Percentiles rank a stretch among this genome's conserved stretches.
Conservation (phyloP, 1,139 yeast species). For the Suhomyces bribrorum region DNA sequence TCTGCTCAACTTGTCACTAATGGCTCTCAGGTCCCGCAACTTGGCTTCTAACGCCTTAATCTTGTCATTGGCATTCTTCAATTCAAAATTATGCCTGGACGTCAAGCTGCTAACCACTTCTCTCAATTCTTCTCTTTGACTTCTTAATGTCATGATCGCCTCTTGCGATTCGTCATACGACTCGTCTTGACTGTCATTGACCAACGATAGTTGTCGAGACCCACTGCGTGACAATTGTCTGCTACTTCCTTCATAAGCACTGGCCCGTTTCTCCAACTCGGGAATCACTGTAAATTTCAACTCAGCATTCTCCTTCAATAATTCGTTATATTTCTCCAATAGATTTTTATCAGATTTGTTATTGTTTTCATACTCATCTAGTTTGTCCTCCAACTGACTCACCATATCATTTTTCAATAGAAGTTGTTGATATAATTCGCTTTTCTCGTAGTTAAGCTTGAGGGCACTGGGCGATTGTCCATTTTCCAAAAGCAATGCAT, state of each 20-base stretch:
- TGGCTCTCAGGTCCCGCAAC: conserved; percentile 33
- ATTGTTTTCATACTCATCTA: conserved; percentile 33
- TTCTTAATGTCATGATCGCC: conserved; percentile 41
- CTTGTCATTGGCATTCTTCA: conserved; percentile 45
- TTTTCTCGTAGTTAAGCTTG: conserved; percentile 58
- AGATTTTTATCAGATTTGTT: conserved; percentile 25
- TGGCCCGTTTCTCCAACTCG: conserved; percentile 34
- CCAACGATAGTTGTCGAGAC: conserved; percentile 26
- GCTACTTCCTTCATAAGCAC: conserved; percentile 4
- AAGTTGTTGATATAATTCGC: conserved; percentile 50
- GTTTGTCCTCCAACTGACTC: conserved; percentile 43
- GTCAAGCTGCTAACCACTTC: conserved; percentile 50
- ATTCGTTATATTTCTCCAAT: conserved; percentile 39
- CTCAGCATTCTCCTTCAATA: conserved; percentile 45
- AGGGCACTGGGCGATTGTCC: conserved; percentile 56
- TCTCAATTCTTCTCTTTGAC: conserved; percentile 60
- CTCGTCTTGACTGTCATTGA: conserved; percentile 14
- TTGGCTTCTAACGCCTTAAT: conserved; percentile 42
- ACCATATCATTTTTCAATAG: conserved; percentile 50
- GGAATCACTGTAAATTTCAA: conserved; percentile 46
- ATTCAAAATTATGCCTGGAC: conserved; percentile 37
- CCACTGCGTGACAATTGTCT: conserved; percentile 14
- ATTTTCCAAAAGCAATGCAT: conserved; percentile 55
- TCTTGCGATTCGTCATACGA: conserved; percentile 26
- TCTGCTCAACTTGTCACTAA: conserved; percentile 39